Percentiles rank a stretch among this genome's conserved stretches.
phyloP scores from a whole-genome alignment of 495 filamentous ascomycete genomes.

The Penicillium pulvis region DNA sequence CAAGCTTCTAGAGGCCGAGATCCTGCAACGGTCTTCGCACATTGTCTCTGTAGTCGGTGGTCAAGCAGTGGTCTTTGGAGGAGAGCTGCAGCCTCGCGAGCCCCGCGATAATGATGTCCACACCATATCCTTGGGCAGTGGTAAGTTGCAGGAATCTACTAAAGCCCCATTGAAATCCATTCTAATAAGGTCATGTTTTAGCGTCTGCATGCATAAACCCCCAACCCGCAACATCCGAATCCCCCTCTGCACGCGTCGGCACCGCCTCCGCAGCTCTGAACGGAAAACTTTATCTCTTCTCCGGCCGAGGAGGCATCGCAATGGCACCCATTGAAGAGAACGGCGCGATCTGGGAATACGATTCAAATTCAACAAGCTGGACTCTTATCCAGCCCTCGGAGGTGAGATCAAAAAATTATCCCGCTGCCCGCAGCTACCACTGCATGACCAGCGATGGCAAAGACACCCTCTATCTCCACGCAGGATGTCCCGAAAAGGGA shows the following conservation, averaged over 20 bases:
- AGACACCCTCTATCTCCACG: constrained; percentile 66
- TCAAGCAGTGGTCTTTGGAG: constrained; percentile 57
- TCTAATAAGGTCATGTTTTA: neutral
- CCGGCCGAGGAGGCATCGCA: constrained; percentile 54
- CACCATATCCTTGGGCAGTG: constrained; percentile 51
- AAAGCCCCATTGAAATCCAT: neutral
- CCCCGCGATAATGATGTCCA: constrained; percentile 72
- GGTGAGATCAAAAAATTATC: constrained; percentile 20
- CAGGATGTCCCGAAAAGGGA: constrained; percentile 62
- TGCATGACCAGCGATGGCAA: constrained; percentile 49
- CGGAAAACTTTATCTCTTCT: constrained; percentile 56
- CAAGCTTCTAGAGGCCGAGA: constrained; percentile 26
- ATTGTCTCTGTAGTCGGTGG: constrained; percentile 65
- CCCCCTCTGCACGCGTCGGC: constrained; percentile 52
- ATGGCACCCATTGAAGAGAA: constrained; percentile 57
- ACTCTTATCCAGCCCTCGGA: constrained; percentile 24
- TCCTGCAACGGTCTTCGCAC: constrained; percentile 71
- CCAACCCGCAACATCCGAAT: constrained; percentile 13
- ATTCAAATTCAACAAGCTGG: constrained; percentile 34
- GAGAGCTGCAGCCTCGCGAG: constrained; percentile 42
- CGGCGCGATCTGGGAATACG: constrained; percentile 52
- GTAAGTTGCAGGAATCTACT: constrained; percentile 15
- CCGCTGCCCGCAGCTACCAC: constrained; percentile 53
- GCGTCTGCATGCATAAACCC: constrained; percentile 5
- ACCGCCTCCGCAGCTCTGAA: constrained; percentile 44